phyloP scores from a whole-genome alignment of 2,329 filamentous ascomycete genomes.

The Cladorrhinum sp. region DNA sequence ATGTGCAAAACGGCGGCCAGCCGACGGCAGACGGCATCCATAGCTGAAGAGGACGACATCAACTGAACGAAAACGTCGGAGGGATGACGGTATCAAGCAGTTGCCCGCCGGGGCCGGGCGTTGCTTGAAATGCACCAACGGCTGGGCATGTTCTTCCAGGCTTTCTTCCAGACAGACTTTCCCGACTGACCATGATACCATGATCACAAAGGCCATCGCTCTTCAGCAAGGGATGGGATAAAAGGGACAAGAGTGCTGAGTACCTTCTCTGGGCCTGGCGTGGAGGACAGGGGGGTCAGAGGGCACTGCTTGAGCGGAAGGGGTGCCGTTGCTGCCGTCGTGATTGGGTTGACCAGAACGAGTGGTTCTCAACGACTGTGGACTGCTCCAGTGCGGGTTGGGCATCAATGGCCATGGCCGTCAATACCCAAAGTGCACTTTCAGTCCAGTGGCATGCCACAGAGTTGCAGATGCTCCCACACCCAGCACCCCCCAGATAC shows the following conservation, averaged over 20 bases:
- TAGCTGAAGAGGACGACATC: background rate
- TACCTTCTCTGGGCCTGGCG: background rate
- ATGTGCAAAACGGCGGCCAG: background rate
- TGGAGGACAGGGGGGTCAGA: too few species aligned
- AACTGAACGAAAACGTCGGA: background rate
- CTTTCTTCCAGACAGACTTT: background rate
- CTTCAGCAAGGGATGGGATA: background rate
- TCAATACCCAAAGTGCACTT: constrained; percentile 33
- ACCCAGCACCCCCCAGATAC: background rate
- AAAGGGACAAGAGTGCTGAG: constrained; percentile 11
- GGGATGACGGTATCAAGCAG: background rate
- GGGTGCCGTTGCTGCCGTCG: constrained; percentile 9
- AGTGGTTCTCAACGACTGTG: constrained; percentile 28
- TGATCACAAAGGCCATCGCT: background rate
- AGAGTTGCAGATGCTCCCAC: constrained; percentile 25
- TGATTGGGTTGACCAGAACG: constrained; percentile 29
- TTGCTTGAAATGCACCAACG: background rate
- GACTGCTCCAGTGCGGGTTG: constrained; percentile 29
- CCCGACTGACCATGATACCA: background rate
- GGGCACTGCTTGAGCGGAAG: background rate
- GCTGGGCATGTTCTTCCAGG: background rate
- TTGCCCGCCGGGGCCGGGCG: background rate
- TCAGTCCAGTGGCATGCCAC: constrained; percentile 24
- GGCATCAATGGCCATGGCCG: constrained; percentile 33
- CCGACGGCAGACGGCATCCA: background rate